Evolutionary conservation across 257 asterid genomes (phyloP), one percentile per base, ranked within the genome.

Genomic region (Nicotiana knightiana): DNA sequence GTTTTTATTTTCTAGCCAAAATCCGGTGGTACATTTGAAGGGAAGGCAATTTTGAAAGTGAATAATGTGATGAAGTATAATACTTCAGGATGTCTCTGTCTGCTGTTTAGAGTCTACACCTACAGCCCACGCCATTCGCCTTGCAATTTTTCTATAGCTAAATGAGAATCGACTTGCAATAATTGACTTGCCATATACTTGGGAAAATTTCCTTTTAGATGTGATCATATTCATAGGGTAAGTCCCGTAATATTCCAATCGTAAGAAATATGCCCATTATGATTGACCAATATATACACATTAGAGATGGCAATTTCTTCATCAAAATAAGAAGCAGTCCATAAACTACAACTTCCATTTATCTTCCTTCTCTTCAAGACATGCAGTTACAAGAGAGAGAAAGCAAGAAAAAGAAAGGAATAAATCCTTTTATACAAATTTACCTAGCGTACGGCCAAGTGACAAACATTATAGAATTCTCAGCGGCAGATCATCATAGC

Each of bases 401-500:
- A 5, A 30, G 39, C 2, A 5, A 64, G 70, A 66, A 32, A 66
- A 32, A 66, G 48, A 66, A 32, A 65, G n/a, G 43, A 33, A 67
- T 17, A 33, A 67, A 33, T 33, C 48, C 51, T 32, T 37, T 30
- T 21, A 10, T 24, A 26, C 39, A 63, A 28, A 63, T 26, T 17
- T 11, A 63, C 39, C 68, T 8, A 26, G 1, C 63, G 26, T 73
- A 64, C 13, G 7, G 24, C 24, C 4, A n/a, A 73, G 26, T 24
- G 5, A 21, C 3, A 28, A 43, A 21, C 79, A 48, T 26, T 81
- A 94, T 35, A 93, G 75, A 82, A 94, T 79, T 82, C 87, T 93
- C 39, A 93, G 86, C 80, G 82, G 83, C 17, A 85, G 77, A 53
- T 92, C 92, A 1, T 88, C 59, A 83, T 86, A 83, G 11, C 97